A percentile compares a stretch with the other conserved stretches of the same genome.
These are phyloP conservation scores for Colletotrichum sp. DNA, from an alignment of 2,329 filamentous ascomycete genomes.

Conservation along the genomic window DNA sequence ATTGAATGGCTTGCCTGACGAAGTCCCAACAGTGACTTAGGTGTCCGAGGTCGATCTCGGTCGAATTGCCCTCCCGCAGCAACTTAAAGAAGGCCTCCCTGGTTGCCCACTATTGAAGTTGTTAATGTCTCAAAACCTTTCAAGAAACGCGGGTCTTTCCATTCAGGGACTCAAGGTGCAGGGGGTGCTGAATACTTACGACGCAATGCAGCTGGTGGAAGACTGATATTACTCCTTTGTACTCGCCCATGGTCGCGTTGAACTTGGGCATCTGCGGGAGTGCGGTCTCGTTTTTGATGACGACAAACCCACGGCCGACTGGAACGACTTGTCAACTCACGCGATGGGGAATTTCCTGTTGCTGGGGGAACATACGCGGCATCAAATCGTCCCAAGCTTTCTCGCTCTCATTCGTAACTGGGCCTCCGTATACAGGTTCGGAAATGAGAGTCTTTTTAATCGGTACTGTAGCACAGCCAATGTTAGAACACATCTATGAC, in stretches of 20 bases:
- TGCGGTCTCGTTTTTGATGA: background rate
- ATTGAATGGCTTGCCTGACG: background rate
- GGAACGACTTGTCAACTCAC: rapidly evolving
- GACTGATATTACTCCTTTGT: background rate
- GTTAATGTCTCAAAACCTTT: background rate
- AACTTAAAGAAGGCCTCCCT: background rate
- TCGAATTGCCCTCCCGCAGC: background rate
- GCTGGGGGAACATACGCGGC: background rate
- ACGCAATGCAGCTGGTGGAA: background rate
- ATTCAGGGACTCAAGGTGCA: rapidly evolving
- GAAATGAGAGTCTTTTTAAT: background rate
- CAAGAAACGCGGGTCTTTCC: background rate
- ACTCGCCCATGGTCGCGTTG: background rate
- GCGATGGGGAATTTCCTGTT: rapidly evolving
- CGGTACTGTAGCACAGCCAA: background rate
- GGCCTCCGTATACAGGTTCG: background rate
- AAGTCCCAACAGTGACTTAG: background rate
- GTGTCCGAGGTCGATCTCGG: background rate
- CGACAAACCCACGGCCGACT: background rate
- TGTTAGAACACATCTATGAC: no score
- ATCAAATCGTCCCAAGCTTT: background rate
- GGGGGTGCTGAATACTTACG: background rate
- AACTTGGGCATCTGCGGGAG: background rate
- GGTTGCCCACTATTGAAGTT: background rate
- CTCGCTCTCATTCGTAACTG: background rate